A percentile compares a stretch with the other conserved stretches of the same genome.
phyloP scores from a whole-genome alignment of 140 eudicot species.

The Oenanthe javanica region DNA sequence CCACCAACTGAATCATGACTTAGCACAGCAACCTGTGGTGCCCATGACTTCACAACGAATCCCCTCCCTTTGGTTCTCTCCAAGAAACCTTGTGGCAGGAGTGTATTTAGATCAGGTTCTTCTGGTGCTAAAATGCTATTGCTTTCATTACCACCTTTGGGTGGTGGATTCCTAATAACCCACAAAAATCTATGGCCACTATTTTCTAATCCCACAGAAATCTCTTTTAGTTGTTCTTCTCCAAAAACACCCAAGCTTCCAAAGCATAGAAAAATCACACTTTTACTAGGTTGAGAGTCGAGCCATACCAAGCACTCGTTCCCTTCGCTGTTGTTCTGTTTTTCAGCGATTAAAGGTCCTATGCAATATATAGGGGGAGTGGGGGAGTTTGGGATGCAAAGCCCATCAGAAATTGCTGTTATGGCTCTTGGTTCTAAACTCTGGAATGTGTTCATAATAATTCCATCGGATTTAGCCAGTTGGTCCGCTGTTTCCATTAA shows the following conservation, averaged over 20 bases:
- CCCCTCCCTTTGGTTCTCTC: conserved; percentile 39
- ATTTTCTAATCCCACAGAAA: conserved; percentile 47
- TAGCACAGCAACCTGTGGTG: conserved; percentile 49
- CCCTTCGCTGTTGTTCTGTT: background rate
- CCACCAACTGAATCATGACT: conserved; percentile 51
- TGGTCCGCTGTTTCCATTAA: conserved; percentile 23
- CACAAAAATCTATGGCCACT: conserved; percentile 42
- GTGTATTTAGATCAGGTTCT: conserved; percentile 23
- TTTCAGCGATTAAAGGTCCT: conserved; percentile 41
- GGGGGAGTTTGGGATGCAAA: conserved; percentile 25
- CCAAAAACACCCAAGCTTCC: conserved; percentile 54
- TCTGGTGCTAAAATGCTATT: background rate
- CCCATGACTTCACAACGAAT: conserved; percentile 56
- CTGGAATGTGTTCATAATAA: conserved; percentile 38
- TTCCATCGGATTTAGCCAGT: conserved; percentile 34
- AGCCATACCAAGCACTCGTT: conserved; percentile 46
- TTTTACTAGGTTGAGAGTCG: conserved; percentile 42
- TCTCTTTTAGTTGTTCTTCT: conserved; percentile 42
- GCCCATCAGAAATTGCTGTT: conserved; percentile 30
- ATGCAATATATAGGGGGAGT: conserved; percentile 44
- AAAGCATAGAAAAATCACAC: conserved; percentile 56
- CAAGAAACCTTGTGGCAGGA: conserved; percentile 49
- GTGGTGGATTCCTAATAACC: conserved; percentile 33
- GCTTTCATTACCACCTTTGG: conserved; percentile 1
- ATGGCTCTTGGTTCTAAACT: conserved; percentile 37